These are phyloP conservation scores for Claviceps fusiformis DNA, from an alignment of 2,329 filamentous ascomycete genomes.

Conservation along the genomic window DNA sequence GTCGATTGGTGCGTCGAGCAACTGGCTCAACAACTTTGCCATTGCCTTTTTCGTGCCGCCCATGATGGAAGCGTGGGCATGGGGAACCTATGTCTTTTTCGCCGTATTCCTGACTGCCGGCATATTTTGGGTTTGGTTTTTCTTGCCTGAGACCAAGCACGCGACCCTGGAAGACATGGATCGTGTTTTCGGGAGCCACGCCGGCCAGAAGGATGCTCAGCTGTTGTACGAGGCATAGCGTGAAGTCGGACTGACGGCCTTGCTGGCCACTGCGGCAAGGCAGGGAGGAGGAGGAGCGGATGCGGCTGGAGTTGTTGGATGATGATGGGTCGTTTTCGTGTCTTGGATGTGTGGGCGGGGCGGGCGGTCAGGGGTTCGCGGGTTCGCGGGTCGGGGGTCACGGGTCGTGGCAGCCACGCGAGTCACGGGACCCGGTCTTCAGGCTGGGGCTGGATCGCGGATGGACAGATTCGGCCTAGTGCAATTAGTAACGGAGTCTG, in stretches of 20 bases:
- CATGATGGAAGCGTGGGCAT: constrained; percentile 24
- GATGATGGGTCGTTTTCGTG: too few relatives aligned
- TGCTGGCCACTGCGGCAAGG: not conserved
- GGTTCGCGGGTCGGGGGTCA: too few relatives aligned
- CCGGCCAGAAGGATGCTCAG: constrained; percentile 14
- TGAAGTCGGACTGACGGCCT: constrained; percentile 11
- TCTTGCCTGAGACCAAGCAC: constrained; percentile 41
- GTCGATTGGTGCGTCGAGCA: constrained; percentile 19
- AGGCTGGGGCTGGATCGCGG: too few relatives aligned
- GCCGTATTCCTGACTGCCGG: constrained; percentile 33
- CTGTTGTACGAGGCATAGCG: constrained; percentile 12
- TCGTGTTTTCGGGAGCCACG: constrained; percentile 31
- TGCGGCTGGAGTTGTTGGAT: too few relatives aligned
- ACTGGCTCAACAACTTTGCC: constrained; percentile 29
- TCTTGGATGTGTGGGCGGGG: too few relatives aligned
- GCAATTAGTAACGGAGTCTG: too few relatives aligned
- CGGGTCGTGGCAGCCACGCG: too few relatives aligned
- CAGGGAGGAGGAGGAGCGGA: too few relatives aligned
- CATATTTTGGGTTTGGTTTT: constrained; percentile 34
- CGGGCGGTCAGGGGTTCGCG: too few relatives aligned
- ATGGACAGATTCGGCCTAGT: not conserved
- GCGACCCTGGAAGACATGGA: constrained; percentile 41
- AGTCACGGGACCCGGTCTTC: too few relatives aligned
- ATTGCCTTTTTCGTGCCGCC: constrained; percentile 31
- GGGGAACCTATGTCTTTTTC: constrained; percentile 44